Evolutionary conservation across 1,139 yeast genomes (phyloP).

Genomic region (Tardiomyces digboiensis): DNA sequence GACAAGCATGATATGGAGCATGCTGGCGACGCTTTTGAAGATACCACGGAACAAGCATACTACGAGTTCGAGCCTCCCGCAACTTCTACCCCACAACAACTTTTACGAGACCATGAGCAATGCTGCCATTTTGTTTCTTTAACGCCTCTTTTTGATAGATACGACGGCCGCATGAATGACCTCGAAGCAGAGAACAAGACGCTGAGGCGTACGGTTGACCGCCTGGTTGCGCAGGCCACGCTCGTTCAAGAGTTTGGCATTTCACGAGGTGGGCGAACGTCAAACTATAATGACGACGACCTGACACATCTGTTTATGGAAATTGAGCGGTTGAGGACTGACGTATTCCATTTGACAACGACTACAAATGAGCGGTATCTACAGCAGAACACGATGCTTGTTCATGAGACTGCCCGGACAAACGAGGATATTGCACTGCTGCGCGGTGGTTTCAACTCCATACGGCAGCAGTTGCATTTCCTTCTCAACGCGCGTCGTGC

Average conservation of each 20-base stretch:
- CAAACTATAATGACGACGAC: slow-evolving; percentile 17
- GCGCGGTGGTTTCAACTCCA: slow-evolving; percentile 24
- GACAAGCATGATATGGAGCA: too few species aligned
- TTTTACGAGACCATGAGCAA: slow-evolving; percentile 22
- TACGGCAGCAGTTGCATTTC: slow-evolving; percentile 29
- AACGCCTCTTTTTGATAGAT: slow-evolving; percentile 24
- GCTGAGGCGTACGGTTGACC: slow-evolving; percentile 24
- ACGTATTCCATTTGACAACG: slow-evolving; percentile 23
- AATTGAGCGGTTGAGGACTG: slow-evolving; percentile 27
- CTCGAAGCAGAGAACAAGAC: slow-evolving; percentile 31
- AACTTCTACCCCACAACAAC: slow-evolving; percentile 6
- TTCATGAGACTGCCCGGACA: slow-evolving; percentile 26
- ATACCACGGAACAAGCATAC: not conserved
- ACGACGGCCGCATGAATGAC: slow-evolving; percentile 22
- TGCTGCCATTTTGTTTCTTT: slow-evolving; percentile 30
- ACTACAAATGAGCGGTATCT: slow-evolving; percentile 25
- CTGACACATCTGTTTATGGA: slow-evolving; percentile 26
- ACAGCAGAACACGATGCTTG: slow-evolving; percentile 25
- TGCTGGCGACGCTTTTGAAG: not conserved
- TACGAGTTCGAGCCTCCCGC: not conserved
- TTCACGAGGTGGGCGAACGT: slow-evolving; percentile 5
- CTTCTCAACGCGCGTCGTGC: slow-evolving; percentile 5
- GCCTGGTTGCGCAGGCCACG: slow-evolving; percentile 10
- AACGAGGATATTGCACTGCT: slow-evolving; percentile 26
- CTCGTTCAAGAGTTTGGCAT: slow-evolving; percentile 7